These are phyloP conservation scores for Paecilomyces dactylethromorphus DNA, from an alignment of 2,329 filamentous ascomycete species.

Conservation along the genomic window DNA sequence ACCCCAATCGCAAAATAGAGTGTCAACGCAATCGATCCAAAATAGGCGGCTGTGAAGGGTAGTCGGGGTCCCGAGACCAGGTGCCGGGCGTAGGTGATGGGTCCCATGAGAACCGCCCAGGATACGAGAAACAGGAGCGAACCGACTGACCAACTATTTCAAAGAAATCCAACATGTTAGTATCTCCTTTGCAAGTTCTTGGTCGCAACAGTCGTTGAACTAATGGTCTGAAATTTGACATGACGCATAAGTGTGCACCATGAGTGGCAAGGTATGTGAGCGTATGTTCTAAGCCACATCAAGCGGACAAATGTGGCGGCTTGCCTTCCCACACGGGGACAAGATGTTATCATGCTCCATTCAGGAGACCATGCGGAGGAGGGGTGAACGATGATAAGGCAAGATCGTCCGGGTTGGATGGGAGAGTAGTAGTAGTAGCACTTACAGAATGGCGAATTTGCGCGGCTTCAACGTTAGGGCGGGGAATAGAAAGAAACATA, in stretches of 20 bases:
- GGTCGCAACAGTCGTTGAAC: not conserved
- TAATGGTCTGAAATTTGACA: not conserved
- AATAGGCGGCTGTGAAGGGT: constrained; percentile 91
- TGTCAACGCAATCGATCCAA: constrained; percentile 84
- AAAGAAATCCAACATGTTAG: constrained; percentile 19
- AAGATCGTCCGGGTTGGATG: not conserved
- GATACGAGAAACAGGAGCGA: constrained; percentile 84
- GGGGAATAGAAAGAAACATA: constrained; percentile 83
- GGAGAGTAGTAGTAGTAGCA: constrained; percentile 50
- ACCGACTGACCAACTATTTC: constrained; percentile 82
- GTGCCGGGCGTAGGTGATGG: constrained; percentile 73
- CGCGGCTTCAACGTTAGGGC: constrained; percentile 71
- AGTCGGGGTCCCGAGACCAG: constrained; percentile 76
- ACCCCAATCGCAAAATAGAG: constrained; percentile 90
- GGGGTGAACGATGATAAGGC: not conserved
- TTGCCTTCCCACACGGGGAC: not conserved
- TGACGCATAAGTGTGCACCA: not conserved
- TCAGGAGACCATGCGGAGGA: not conserved
- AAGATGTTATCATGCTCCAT: not conserved
- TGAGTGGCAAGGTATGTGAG: not conserved
- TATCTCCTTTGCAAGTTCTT: not conserved
- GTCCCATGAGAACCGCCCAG: constrained; percentile 93
- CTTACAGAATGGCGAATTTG: constrained; percentile 97
- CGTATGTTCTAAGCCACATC: not conserved
- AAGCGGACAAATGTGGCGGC: not conserved